Base-by-base conservation (phyloP, 495 filamentous ascomycete genomes). In the Xylaria nigripes region DNA sequence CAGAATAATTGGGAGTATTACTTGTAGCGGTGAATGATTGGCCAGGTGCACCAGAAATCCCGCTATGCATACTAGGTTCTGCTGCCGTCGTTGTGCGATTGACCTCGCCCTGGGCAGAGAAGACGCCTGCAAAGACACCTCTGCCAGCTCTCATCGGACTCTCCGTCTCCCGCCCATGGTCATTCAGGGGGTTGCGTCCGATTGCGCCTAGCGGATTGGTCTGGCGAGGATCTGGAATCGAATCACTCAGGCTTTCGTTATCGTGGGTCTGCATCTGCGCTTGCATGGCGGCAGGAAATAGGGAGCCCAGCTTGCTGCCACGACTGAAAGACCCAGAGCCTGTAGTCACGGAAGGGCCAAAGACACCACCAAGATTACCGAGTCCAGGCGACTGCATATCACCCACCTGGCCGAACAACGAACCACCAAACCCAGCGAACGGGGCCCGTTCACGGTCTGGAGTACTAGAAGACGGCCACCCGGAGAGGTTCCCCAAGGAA, bases 211-310 rank as follows among this genome's bases (percentile, higher is more conserved):
- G 70, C 3, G 72, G 73, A 38, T 76, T 76, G 23, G 65, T 60
- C 38, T 79, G 76, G 19, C 77, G 69, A 41, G 73, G 58, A 45
- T 80, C 78, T 4, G 73, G 68, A 3, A 75, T 63, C n/a, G 77
- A 75, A 47, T 81, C 81, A 41, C 63, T 64, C 40, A 76, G 58
- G 34, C 51, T 72, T 8, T 82, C 78, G 30, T 68, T 70, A 6
- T 81, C 78, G 43, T 86, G 78, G 6, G 82, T 77, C 38, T 85
- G 77, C 77, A 89, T 86, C 63, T 91, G 87, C n/a, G 90, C 89
- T 66, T 93, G 88, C 85, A 94, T 91, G 2, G 85, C 83, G 8
- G 77, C 64, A 13, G 92, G 90, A 63, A 98, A 96, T 36, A 98
- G 76, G 2, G 89, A 90, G 0, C 86, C 86, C 48, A 97, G 72